These are phyloP conservation scores for Aspergillus candidus DNA, from an alignment of 2,329 filamentous ascomycete genomes.

Conservation along the genomic window DNA sequence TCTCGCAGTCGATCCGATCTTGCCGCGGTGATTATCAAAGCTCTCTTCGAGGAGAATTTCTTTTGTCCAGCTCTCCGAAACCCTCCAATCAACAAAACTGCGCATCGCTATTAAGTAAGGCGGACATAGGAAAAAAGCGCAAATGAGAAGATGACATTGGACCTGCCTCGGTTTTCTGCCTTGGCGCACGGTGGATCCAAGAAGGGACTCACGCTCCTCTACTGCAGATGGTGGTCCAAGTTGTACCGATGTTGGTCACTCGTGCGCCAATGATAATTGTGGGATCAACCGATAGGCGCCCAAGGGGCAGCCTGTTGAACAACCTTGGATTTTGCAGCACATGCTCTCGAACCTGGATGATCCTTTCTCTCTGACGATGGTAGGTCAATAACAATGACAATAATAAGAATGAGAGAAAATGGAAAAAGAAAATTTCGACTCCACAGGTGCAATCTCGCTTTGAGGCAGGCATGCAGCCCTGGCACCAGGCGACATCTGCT, in stretches of 20 bases:
- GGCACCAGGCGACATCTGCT: too few relatives aligned
- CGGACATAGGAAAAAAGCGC: neutral
- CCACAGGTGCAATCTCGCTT: conserved; percentile 3
- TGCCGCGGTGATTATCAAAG: conserved; percentile 7
- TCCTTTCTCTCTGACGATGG: neutral
- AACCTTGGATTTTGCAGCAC: conserved; percentile 6
- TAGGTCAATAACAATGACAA: too few relatives aligned
- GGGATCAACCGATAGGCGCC: conserved; percentile 13
- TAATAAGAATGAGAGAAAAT: neutral
- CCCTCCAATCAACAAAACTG: neutral
- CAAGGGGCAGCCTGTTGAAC: conserved; percentile 10
- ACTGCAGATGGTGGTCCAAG: conserved; percentile 14
- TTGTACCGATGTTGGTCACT: conserved; percentile 12
- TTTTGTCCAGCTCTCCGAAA: neutral
- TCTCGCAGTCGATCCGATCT: conserved; percentile 7
- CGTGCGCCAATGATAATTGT: conserved; percentile 17
- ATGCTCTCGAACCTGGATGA: conserved; percentile 2
- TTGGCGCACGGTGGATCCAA: conserved; percentile 13
- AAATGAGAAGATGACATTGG: conserved; percentile 10
- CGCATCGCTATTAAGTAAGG: too few relatives aligned
- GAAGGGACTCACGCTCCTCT: conserved; percentile 16
- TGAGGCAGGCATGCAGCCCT: neutral
- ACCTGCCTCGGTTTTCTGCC: conserved; percentile 5
- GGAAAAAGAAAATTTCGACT: conserved; percentile 3
- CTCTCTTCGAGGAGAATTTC: neutral